These are phyloP conservation scores for Metarhizium brunneum DNA, from an alignment of 2,329 filamentous ascomycete genomes.

Conservation along the genomic window DNA sequence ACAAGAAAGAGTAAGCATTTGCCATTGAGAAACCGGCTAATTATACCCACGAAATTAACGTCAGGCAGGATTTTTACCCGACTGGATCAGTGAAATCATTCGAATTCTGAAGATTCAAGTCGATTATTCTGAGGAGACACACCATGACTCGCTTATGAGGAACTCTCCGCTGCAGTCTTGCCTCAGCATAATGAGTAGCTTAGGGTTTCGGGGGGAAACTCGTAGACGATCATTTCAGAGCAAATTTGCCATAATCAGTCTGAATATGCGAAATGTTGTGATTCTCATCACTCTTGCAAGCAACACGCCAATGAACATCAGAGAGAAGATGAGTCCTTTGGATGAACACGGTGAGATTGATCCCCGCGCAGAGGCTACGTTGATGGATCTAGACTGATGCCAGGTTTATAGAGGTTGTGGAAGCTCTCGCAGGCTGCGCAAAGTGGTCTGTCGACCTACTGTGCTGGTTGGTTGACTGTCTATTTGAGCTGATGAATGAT, in stretches of 20 bases:
- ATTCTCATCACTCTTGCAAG: conserved; percentile 56
- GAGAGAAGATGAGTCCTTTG: conserved; percentile 47
- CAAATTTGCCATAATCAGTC: conserved; percentile 64
- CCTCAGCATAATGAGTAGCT: conserved; percentile 67
- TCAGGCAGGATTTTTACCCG: conserved; percentile 44
- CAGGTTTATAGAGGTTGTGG: conserved; percentile 54
- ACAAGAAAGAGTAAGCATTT: conserved; percentile 21
- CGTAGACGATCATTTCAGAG: conserved; percentile 55
- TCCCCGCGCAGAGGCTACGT: background rate
- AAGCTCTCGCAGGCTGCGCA: conserved; percentile 62
- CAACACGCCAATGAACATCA: conserved; percentile 43
- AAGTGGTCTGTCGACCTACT: conserved; percentile 71
- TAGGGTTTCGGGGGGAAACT: conserved; percentile 62
- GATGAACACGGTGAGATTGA: conserved; percentile 43
- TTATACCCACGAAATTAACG: conserved; percentile 9
- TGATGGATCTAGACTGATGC: conserved; percentile 5
- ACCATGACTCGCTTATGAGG: conserved; percentile 62
- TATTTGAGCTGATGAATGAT: conserved; percentile 48
- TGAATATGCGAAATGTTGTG: conserved; percentile 66
- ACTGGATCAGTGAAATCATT: conserved; percentile 59
- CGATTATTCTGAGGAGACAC: conserved; percentile 72
- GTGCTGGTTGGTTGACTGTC: conserved; percentile 49
- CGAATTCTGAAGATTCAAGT: conserved; percentile 62
- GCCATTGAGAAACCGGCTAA: background rate
- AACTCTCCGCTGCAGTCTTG: conserved; percentile 66